Evolutionary conservation across 2,329 filamentous ascomycete species (phyloP).

Genomic region (Cercospora canescens): DNA sequence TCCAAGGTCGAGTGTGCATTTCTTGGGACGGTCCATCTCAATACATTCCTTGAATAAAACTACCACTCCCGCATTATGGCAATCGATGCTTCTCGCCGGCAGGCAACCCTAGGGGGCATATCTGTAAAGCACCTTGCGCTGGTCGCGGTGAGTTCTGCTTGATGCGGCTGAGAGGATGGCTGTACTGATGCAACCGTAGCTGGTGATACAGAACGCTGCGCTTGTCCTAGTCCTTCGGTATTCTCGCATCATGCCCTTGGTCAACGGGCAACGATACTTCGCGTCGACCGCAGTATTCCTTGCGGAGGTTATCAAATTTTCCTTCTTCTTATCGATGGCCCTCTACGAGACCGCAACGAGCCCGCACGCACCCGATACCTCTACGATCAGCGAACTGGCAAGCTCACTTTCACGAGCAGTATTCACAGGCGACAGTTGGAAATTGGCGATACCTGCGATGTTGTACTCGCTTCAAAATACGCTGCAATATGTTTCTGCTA

Average conservation of each 20-base stretch:
- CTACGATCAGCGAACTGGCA: slow-evolving; percentile 59
- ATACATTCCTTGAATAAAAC: slow-evolving; percentile 3
- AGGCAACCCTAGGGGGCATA: slow-evolving; percentile 50
- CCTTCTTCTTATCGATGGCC: slow-evolving; percentile 80
- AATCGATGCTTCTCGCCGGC: slow-evolving; percentile 22
- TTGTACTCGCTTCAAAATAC: slow-evolving; percentile 91
- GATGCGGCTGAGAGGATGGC: slow-evolving; percentile 12
- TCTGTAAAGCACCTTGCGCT: slow-evolving; percentile 69
- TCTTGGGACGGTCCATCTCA: slow-evolving; percentile 4
- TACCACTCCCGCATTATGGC: slow-evolving; percentile 15
- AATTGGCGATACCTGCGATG: slow-evolving; percentile 82
- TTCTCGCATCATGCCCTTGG: slow-evolving; percentile 86
- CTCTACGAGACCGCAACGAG: slow-evolving; percentile 83
- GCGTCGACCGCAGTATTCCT: slow-evolving; percentile 92
- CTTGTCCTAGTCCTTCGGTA: slow-evolving; percentile 89
- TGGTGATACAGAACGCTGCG: slow-evolving; percentile 78
- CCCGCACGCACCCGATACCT: slow-evolving; percentile 75
- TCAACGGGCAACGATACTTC: slow-evolving; percentile 82
- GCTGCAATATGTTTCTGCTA: slow-evolving; percentile 88
- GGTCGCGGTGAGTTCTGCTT: slow-evolving; percentile 51
- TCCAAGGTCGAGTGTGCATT: neutral
- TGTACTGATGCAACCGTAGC: slow-evolving; percentile 47
- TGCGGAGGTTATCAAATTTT: slow-evolving; percentile 88
- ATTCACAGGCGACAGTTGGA: slow-evolving; percentile 91
- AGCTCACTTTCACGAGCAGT: slow-evolving; percentile 76